Evolutionary conservation across 2,329 filamentous ascomycete species (phyloP).

Genomic region (Zasmidium angulare): DNA sequence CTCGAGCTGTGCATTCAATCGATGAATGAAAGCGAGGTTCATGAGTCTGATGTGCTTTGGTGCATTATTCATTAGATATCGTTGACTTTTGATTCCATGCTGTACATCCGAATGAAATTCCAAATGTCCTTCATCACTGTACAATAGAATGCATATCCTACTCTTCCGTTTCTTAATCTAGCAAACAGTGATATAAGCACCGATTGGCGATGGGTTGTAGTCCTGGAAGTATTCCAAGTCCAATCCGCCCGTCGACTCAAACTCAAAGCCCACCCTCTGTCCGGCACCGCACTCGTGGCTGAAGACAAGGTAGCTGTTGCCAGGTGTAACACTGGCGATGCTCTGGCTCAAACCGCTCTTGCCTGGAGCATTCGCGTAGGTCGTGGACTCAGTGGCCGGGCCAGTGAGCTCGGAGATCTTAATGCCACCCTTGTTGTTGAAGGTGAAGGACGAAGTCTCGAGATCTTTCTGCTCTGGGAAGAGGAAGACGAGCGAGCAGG

Average conservation of each 20-base stretch:
- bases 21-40: neutral
- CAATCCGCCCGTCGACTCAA: constrained; percentile 12
- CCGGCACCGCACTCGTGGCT: constrained; percentile 16
- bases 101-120: no score
- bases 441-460: constrained; percentile 58
- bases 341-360: neutral
- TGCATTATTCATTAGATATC: constrained; percentile 1
- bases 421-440: constrained; percentile 31
- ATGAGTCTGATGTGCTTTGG: neutral
- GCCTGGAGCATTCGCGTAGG: constrained; percentile 45
- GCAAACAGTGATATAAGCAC: constrained; percentile 29
- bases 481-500: constrained; percentile 65
- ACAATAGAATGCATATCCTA: neutral
- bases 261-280: constrained; percentile 12
- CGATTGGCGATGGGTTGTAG: constrained; percentile 26
- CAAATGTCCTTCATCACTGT: no score
- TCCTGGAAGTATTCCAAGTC: constrained; percentile 16
- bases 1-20: no score
- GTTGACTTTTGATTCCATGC: no score
- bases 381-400: constrained; percentile 51
- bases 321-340: constrained; percentile 7
- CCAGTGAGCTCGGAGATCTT: constrained; percentile 40
- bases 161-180: constrained; percentile 13
- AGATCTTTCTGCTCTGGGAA: constrained; percentile 60
- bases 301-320: constrained; percentile 18